phyloP scores from a whole-genome alignment of 371 early-diverging fungal species.

The Basidiobolus meristosporus region DNA sequence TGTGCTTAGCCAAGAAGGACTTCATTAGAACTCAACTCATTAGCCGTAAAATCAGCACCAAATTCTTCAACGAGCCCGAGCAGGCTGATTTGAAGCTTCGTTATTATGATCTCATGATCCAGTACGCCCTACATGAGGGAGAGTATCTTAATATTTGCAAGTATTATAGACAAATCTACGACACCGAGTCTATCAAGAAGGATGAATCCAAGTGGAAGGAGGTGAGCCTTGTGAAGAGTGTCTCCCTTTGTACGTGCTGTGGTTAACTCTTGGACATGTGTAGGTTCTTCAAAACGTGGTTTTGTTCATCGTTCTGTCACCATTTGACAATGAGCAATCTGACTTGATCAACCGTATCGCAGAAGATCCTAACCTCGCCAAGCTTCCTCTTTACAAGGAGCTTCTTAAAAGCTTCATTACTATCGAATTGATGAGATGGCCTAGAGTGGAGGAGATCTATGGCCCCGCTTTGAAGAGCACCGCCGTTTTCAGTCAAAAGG shows the following conservation, averaged over 20 bases:
- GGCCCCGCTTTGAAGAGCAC: slow-evolving; percentile 47
- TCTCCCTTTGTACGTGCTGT: not conserved
- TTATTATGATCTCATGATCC: slow-evolving; percentile 89
- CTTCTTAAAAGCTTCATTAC: slow-evolving; percentile 79
- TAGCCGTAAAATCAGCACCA: slow-evolving; percentile 80
- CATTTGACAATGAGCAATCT: slow-evolving; percentile 88
- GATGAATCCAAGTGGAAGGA: slow-evolving; percentile 63
- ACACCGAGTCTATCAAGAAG: slow-evolving; percentile 58
- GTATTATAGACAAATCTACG: slow-evolving; percentile 75
- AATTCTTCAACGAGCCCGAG: slow-evolving; percentile 73
- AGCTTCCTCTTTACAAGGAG: slow-evolving; percentile 49
- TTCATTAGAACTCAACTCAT: slow-evolving; percentile 83
- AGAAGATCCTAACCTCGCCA: slow-evolving; percentile 53
- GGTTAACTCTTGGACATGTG: slow-evolving; percentile 10
- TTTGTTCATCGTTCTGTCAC: slow-evolving; percentile 71
- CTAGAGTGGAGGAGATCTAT: slow-evolving; percentile 71
- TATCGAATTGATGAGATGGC: slow-evolving; percentile 84
- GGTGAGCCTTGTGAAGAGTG: slow-evolving; percentile 10
- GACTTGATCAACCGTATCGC: slow-evolving; percentile 75
- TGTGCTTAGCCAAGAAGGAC: slow-evolving; percentile 81
- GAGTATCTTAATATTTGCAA: slow-evolving; percentile 80
- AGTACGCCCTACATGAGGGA: slow-evolving; percentile 77
- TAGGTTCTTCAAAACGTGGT: slow-evolving; percentile 44
- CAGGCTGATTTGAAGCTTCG: slow-evolving; percentile 86
- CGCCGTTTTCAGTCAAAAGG: slow-evolving; percentile 41